Evolutionary conservation across 768 basidiomycete species (phyloP).

Genomic region (Gelatoporia subvermispora): DNA sequence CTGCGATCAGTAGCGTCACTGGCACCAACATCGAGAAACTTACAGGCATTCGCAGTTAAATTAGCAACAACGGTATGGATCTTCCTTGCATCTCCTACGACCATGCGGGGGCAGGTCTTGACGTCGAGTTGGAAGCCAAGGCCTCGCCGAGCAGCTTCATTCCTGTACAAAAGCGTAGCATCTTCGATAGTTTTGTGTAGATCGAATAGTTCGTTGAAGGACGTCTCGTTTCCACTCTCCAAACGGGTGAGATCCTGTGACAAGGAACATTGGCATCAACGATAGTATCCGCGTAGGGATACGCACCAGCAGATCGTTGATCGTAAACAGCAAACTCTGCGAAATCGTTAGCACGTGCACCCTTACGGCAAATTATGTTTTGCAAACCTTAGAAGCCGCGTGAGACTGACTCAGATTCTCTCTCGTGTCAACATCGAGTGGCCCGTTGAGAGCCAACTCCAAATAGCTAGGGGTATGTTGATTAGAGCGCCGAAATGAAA

Average conservation of each 20-base stretch:
- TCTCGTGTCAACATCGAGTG: slow-evolving; percentile 66
- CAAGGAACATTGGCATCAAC: background rate
- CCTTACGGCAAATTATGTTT: background rate
- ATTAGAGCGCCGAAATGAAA: background rate
- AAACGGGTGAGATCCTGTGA: slow-evolving; percentile 66
- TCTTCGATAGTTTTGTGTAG: slow-evolving; percentile 55
- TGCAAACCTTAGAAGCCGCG: slow-evolving; percentile 62
- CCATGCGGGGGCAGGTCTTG: slow-evolving; percentile 45
- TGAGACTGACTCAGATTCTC: slow-evolving; percentile 71
- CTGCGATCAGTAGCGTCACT: background rate
- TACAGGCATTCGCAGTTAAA: slow-evolving; percentile 69
- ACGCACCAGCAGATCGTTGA: slow-evolving; percentile 70
- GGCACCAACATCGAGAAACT: slow-evolving; percentile 15
- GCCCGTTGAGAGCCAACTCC: slow-evolving; percentile 75
- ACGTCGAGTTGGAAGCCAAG: slow-evolving; percentile 57
- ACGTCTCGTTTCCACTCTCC: slow-evolving; percentile 70
- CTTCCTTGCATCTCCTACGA: slow-evolving; percentile 71
- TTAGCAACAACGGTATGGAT: slow-evolving; percentile 76
- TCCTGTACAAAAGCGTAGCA: slow-evolving; percentile 55
- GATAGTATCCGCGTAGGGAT: background rate
- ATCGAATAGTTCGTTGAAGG: slow-evolving; percentile 75
- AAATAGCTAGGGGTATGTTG: slow-evolving; percentile 46
- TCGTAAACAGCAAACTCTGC: slow-evolving; percentile 71
- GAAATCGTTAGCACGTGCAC: background rate
- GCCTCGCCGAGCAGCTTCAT: slow-evolving; percentile 59